Evolutionary conservation across 2,329 filamentous ascomycete species (phyloP), one percentile per base, ranked within the genome.

Genomic region (Colletotrichum sublineola): DNA sequence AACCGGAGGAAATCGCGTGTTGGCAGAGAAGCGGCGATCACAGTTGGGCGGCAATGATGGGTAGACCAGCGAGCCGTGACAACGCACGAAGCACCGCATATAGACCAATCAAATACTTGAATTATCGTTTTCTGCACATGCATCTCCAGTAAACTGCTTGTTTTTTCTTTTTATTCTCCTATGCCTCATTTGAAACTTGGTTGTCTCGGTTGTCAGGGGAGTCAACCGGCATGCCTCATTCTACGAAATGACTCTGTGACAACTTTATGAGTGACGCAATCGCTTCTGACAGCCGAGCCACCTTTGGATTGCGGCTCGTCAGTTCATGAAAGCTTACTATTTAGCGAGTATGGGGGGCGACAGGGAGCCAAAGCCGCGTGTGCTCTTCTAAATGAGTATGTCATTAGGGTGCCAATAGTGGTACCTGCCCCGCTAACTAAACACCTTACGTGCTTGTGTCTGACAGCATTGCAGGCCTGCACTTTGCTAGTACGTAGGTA

Each of bases 241-340:
- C n/a, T 53, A 1, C 4, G 36, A 29, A 42, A 42, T 58, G 55
- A 50, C 57, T 33, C 20, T 46, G 31, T 64, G 60, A 14, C 24
- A 38, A 42, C 7, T 53, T 14, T 29, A 38, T 3, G 53, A 67
- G 68, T 70, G 68, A 70, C 68, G 68, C 68, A 70, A 70, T 67
- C 20, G 24, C 44, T 29, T 40, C 20, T 55, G 53, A 46, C 53
- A 46, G 33, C 52, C 52, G 65, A 46, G 44, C 63, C 38, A 63
- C 50, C 44, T 20, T 63, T 57, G 42, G n/a, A 42, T n/a, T 33
- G 40, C 40, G 31, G 60, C 44, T 50, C 24, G 15, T 24, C 36
- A 24, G 62, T 38, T 29, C 67, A 69, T 40, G 29, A 44, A 67
- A 42, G 33, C 29, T 36, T 62, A 20, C 58, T 40, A 24, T 1